Base-by-base conservation (phyloP, 2,329 filamentous ascomycete species). In the Aureobasidium sp. region DNA sequence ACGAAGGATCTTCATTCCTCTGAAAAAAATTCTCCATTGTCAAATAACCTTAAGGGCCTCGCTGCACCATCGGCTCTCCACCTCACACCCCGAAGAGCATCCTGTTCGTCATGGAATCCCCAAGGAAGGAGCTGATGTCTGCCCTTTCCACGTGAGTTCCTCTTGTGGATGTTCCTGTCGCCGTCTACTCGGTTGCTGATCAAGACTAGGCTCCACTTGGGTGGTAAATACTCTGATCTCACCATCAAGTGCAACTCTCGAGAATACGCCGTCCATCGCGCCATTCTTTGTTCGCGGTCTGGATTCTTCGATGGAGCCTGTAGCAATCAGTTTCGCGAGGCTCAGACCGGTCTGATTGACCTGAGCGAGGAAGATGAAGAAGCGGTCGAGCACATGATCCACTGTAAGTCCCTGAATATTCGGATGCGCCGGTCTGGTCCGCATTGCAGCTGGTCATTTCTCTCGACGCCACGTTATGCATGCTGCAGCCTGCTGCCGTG, bases 241-340 rank as follows among this genome's bases (percentile, higher is more conserved):
- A 80, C 76, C 53, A 74, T 81, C 68, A 71, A 71, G 56, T 79
- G 76, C 72, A 76, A 77, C 63, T 68, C 69, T 63, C 74, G 73
- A 70, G 75, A 73, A 73, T 81, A 78, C 71, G 70, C 70, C 31
- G 78, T 79, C 12, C 79, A 81, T 67, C 74, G 75, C 65, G 77
- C 76, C 6, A 75, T 81, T 47, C 69, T 81, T 52, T 80, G 78
- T 69, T 78, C 78, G 41, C 71, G 79, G 52, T 79, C 77, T 41
- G 74, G 72, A 25, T 81, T 81, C 69, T 75, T 75, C 68, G 73
- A 75, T 62, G 72, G 72, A 47, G 73, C 73, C 51, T 75, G 73
- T 65, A 72, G 72, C 61, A 68, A 69, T 62, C 65, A 68, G 41
- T 74, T 74, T 62, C 66, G 66, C 15, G 73, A 75, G 65, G 68